Conservation (phyloP, 1,284 basidiomycete genomes). For the Fomitopsis pinicola region DNA sequence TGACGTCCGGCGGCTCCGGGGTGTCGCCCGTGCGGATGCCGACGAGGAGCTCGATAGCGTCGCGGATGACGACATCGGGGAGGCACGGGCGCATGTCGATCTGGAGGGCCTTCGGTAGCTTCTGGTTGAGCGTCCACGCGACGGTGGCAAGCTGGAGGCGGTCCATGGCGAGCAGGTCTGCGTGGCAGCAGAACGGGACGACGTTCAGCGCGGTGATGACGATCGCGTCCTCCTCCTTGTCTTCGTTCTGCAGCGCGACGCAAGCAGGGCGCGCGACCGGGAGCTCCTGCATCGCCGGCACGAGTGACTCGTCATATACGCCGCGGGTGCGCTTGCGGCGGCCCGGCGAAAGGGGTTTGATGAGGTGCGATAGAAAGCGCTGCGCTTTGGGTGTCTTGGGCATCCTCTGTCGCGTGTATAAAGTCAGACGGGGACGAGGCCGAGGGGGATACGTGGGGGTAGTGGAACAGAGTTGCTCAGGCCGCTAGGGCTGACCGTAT, state of each 20-base stretch:
- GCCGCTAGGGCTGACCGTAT: not conserved
- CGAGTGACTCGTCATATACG: not conserved
- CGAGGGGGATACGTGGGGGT: not conserved
- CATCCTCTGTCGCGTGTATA: too few relatives aligned
- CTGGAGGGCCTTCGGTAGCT: conserved; percentile 40
- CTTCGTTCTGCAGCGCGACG: conserved; percentile 42
- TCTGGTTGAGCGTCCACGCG: conserved; percentile 41
- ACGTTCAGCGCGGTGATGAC: conserved; percentile 49
- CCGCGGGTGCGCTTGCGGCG: conserved; percentile 2
- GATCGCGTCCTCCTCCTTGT: conserved; percentile 44
- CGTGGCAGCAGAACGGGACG: conserved; percentile 58
- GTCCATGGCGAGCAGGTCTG: conserved; percentile 53
- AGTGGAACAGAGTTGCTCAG: not conserved
- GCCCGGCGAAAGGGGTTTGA: not conserved
- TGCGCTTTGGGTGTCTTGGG: conserved; percentile 2
- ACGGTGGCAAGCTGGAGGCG: conserved; percentile 41
- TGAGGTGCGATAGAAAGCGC: conserved; percentile 2
- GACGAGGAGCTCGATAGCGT: conserved; percentile 46
- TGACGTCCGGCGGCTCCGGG: conserved; percentile 8
- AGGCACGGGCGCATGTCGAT: conserved; percentile 34
- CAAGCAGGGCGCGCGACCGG: conserved; percentile 1
- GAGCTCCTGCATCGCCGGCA: not conserved
- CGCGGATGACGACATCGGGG: conserved; percentile 36
- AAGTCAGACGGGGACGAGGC: too few relatives aligned
- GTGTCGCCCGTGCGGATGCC: conserved; percentile 34